phyloP scores from a whole-genome alignment of 176 grass and related monocot genomes.

The Guadua angustifolia region DNA sequence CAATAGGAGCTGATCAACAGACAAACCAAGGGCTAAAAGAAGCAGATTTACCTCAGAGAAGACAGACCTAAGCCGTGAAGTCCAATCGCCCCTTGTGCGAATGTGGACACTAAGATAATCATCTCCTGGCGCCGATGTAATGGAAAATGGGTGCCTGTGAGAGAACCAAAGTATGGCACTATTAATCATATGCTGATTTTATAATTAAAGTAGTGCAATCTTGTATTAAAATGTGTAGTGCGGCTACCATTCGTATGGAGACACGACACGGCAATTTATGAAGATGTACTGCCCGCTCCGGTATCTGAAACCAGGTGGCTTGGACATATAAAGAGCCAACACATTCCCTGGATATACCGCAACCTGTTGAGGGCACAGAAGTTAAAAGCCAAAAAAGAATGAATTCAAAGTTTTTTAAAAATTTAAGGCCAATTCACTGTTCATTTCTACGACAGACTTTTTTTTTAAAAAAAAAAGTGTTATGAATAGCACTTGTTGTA shows the following conservation, averaged over 20 bases:
- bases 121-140: slow-evolving; percentile 90
- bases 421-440: not conserved
- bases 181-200: slow-evolving; percentile 28
- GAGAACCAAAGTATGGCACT: slow-evolving; percentile 20
- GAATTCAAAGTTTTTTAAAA: not conserved
- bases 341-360: slow-evolving; percentile 89
- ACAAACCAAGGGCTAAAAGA: slow-evolving; percentile 22
- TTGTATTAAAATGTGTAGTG: slow-evolving; percentile 10
- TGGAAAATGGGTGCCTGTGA: slow-evolving; percentile 92
- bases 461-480: not conserved
- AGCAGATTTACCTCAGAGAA: slow-evolving; percentile 75
- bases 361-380: slow-evolving; percentile 53
- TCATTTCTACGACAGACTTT: not conserved
- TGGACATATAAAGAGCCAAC: slow-evolving; percentile 85
- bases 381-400: not conserved
- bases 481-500: too few species aligned
- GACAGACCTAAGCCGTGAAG: slow-evolving; percentile 75
- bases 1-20: not conserved
- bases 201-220: slow-evolving; percentile 14
- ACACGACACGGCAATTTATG: slow-evolving; percentile 75
- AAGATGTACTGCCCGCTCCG: slow-evolving; percentile 91
- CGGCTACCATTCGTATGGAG: slow-evolving; percentile 88
- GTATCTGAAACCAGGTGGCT: slow-evolving; percentile 87
- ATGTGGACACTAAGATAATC: slow-evolving; percentile 95
- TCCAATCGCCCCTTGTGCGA: slow-evolving; percentile 95